Conservation (phyloP, 305 asterid species). For the Rubia peregrina region DNA sequence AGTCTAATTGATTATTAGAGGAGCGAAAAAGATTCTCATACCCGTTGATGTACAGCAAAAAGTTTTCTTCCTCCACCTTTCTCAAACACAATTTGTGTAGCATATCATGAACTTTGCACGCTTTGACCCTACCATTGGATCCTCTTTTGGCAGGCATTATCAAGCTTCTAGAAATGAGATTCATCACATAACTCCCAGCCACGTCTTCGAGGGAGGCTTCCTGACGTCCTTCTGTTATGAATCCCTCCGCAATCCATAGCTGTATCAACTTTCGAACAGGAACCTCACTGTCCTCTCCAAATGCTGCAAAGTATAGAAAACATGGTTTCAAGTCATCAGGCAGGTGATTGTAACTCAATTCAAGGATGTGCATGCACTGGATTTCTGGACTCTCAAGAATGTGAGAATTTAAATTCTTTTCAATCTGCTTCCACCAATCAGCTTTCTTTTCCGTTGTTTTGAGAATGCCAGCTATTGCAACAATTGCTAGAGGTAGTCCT, state of each 20-base stretch:
- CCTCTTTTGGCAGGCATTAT: conserved; percentile 38
- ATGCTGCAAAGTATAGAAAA: conserved; percentile 53
- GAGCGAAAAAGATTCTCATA: background rate
- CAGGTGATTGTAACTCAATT: conserved; percentile 42
- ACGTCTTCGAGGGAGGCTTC: conserved; percentile 31
- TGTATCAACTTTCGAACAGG: conserved; percentile 45
- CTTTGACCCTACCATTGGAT: conserved; percentile 43
- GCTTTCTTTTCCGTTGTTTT: background rate
- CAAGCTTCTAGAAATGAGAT: conserved; percentile 47
- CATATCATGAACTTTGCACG: conserved; percentile 50
- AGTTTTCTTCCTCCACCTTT: conserved; percentile 38
- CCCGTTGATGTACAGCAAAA: conserved; percentile 16
- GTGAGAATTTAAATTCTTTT: conserved; percentile 8
- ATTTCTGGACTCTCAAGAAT: conserved; percentile 1
- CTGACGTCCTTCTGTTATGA: conserved; percentile 22
- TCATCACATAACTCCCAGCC: conserved; percentile 48
- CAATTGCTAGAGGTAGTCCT: conserved; percentile 24
- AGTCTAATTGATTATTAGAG: background rate
- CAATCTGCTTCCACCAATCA: conserved; percentile 1
- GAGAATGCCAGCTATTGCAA: conserved; percentile 19
- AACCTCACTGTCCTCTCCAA: conserved; percentile 54
- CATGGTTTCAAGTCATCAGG: conserved; percentile 51
- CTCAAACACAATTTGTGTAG: conserved; percentile 44
- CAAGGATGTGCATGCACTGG: conserved; percentile 28
- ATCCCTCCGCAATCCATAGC: conserved; percentile 66